Evolutionary conservation across 192 early-diverging fungal genomes (phyloP).

Genomic region (Oehlia diaphana): DNA sequence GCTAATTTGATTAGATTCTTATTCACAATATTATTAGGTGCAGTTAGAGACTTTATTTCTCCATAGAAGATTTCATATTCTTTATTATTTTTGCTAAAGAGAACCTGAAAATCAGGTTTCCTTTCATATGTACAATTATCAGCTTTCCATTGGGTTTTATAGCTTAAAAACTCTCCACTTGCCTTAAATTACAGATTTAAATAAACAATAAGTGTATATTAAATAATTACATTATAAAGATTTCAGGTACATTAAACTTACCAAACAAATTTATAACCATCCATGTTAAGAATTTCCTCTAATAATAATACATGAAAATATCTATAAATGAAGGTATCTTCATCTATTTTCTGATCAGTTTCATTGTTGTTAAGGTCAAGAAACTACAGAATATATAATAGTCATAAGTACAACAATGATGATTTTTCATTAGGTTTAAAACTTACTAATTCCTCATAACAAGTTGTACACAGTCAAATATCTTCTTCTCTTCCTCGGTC

Average conservation of each 20-base stretch:
- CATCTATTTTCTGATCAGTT: slow-evolving; percentile 8
- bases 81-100: slow-evolving; percentile 21
- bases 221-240: slow-evolving; percentile 11
- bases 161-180: slow-evolving; percentile 18
- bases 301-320: not conserved
- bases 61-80: slow-evolving; percentile 19
- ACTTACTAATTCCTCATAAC: slow-evolving; percentile 24
- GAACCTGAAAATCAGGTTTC: slow-evolving; percentile 15
- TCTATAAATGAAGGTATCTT: slow-evolving; percentile 23
- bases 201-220: slow-evolving; percentile 13
- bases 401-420: slow-evolving; percentile 17
- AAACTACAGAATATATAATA: slow-evolving; percentile 22
- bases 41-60: slow-evolving; percentile 21
- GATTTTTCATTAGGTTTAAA: slow-evolving; percentile 20
- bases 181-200: slow-evolving; percentile 21
- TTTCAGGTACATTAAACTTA: slow-evolving; percentile 14
- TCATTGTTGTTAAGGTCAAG: slow-evolving; percentile 15
- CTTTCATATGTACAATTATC: slow-evolving; percentile 3
- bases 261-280: slow-evolving; percentile 23
- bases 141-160: slow-evolving; percentile 9
- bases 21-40: slow-evolving; percentile 20
- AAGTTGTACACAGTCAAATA: slow-evolving; percentile 24
- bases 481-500: slow-evolving; percentile 22
- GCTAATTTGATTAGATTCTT: slow-evolving; percentile 17
- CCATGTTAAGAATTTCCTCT: slow-evolving; percentile 12